Evolutionary conservation across 768 basidiomycete species (phyloP).

Genomic region (Rhizopogon salebrosus): DNA sequence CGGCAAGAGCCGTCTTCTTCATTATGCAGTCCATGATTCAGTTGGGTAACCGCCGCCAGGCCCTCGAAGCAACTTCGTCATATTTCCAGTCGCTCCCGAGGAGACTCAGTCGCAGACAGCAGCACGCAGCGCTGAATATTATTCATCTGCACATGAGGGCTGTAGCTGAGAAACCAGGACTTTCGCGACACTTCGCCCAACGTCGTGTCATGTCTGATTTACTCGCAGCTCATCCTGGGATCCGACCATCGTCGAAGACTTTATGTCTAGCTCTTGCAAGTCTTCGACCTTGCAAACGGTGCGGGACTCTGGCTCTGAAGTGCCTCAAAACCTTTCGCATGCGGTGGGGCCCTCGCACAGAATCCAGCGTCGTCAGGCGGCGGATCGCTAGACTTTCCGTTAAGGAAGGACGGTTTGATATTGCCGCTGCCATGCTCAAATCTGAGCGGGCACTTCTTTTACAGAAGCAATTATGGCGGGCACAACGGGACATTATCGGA

Average conservation of each 20-base stretch:
- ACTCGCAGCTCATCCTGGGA: slow-evolving; percentile 38
- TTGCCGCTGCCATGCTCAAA: slow-evolving; percentile 27
- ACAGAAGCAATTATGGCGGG: slow-evolving; percentile 10
- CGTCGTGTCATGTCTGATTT: slow-evolving; percentile 41
- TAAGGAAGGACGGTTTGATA: slow-evolving; percentile 59
- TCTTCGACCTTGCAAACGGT: slow-evolving; percentile 41
- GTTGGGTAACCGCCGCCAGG: slow-evolving; percentile 31
- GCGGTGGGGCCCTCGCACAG: slow-evolving; percentile 52
- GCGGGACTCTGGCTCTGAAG: slow-evolving; percentile 49
- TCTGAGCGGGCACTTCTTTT: slow-evolving; percentile 7
- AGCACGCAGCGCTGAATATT: slow-evolving; percentile 41
- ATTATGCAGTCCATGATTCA: slow-evolving; percentile 45
- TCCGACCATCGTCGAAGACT: slow-evolving; percentile 56
- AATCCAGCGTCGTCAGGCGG: slow-evolving; percentile 54
- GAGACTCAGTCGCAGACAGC: slow-evolving; percentile 29
- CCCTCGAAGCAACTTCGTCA: slow-evolving; percentile 38
- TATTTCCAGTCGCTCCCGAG: slow-evolving; percentile 49
- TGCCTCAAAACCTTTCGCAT: slow-evolving; percentile 40
- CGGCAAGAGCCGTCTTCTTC: slow-evolving; percentile 39
- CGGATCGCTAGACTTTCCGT: slow-evolving; percentile 54
- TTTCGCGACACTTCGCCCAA: slow-evolving; percentile 39
- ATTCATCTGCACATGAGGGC: slow-evolving; percentile 46
- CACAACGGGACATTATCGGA: slow-evolving; percentile 5
- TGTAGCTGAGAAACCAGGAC: slow-evolving; percentile 28
- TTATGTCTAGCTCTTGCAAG: slow-evolving; percentile 53